phyloP scores from a whole-genome alignment of 352 stramenopile genomes.

The Detonula confervacea region DNA sequence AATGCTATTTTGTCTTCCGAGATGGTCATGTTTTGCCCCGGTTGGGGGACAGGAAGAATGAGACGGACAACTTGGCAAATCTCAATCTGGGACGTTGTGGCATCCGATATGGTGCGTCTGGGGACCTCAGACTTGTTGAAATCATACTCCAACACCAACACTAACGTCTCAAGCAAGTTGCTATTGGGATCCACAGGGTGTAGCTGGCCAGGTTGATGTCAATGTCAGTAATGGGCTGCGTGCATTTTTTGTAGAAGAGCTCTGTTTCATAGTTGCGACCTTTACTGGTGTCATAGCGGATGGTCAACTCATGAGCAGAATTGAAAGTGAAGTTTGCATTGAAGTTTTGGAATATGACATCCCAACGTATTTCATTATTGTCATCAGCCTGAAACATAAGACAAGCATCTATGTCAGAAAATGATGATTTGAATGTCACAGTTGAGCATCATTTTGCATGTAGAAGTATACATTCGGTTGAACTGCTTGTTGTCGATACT shows the following conservation, averaged over 20 bases:
- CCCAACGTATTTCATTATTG: too few species aligned
- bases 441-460: too few species aligned
- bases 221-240: neutral
- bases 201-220: slow-evolving; percentile 1
- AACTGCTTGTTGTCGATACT: too few species aligned
- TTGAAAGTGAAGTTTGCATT: slow-evolving; percentile 4
- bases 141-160: neutral
- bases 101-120: slow-evolving; percentile 6
- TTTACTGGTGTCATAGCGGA: neutral
- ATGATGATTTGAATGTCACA: too few species aligned
- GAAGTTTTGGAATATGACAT: too few species aligned
- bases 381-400: too few species aligned
- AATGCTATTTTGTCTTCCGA: neutral
- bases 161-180: slow-evolving; percentile 6
- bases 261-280: slow-evolving; percentile 6
- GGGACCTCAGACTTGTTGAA: neutral
- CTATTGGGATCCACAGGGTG: neutral
- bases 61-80: slow-evolving; percentile 13
- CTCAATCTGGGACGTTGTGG: slow-evolving; percentile 2
- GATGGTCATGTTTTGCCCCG: neutral
- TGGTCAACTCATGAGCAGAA: neutral
- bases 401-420: too few species aligned
- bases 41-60: neutral
- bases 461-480: too few species aligned
- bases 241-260: neutral